Percentiles rank a stretch among this genome's conserved stretches.
phyloP scores from a whole-genome alignment of 257 asterid genomes.

The Anisodus acutangulus region DNA sequence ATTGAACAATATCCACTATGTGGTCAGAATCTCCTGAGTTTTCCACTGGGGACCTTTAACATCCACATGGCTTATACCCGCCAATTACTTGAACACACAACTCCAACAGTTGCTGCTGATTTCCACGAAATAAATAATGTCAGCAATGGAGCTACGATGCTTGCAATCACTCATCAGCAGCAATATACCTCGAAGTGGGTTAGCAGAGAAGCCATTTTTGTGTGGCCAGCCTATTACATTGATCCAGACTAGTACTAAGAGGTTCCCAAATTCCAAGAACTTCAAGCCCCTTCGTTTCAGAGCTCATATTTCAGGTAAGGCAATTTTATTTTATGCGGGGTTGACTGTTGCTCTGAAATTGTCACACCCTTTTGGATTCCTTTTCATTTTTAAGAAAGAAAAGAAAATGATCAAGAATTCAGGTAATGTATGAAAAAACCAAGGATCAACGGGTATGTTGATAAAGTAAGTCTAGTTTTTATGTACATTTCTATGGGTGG shows the following conservation, averaged over 20 bases:
- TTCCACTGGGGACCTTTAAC: neutral
- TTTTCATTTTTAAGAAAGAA: neutral
- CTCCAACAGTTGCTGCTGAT: neutral
- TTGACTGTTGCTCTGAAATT: neutral
- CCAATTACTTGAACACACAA: neutral
- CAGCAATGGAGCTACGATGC: constrained; percentile 56
- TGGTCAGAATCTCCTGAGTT: constrained; percentile 1
- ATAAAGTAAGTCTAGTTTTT: neutral
- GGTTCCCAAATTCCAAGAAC: constrained; percentile 41
- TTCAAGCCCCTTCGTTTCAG: constrained; percentile 46
- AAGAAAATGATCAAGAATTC: neutral
- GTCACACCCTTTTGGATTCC: neutral
- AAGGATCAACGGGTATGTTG: neutral
- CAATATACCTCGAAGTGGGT: constrained; percentile 55
- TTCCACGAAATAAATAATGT: neutral
- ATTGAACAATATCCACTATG: neutral
- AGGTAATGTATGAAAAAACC: neutral
- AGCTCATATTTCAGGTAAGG: constrained; percentile 64
- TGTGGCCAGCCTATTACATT: constrained; percentile 42
- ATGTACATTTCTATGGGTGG: neutral
- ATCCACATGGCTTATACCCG: constrained; percentile 6
- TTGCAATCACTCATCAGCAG: constrained; percentile 53
- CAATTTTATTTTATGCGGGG: neutral
- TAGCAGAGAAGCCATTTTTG: constrained; percentile 53
- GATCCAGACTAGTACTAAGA: constrained; percentile 38